Conservation (phyloP, 768 basidiomycete species). For the Calocybe indica region DNA sequence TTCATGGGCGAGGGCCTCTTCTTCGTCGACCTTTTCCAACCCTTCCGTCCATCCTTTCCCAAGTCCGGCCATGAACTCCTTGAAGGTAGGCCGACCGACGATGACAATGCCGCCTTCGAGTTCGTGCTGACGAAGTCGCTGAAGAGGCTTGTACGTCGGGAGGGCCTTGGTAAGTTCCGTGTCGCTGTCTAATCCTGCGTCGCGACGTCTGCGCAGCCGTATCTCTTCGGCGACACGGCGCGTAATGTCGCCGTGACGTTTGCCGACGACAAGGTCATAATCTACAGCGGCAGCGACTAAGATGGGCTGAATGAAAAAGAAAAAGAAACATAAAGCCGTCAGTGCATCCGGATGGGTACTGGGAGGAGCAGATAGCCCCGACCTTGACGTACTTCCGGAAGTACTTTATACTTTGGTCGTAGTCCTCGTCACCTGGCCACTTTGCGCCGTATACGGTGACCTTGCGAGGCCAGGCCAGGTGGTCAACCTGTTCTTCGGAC, state of each 20-base stretch:
- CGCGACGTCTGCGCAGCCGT: slow-evolving; percentile 60
- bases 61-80: slow-evolving; percentile 91
- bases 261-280: slow-evolving; percentile 78
- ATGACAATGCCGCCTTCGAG: slow-evolving; percentile 82
- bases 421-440: slow-evolving; percentile 95
- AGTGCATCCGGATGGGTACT: slow-evolving; percentile 6
- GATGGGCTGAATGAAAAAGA: slow-evolving; percentile 58
- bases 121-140: slow-evolving; percentile 49
- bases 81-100: slow-evolving; percentile 85
- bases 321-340: too few species aligned
- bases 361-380: slow-evolving; percentile 18
- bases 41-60: slow-evolving; percentile 79
- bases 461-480: slow-evolving; percentile 65
- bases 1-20: slow-evolving; percentile 61
- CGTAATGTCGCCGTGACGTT: slow-evolving; percentile 83
- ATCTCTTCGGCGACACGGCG: slow-evolving; percentile 69
- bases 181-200: slow-evolving; percentile 57
- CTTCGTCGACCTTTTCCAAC: slow-evolving; percentile 60
- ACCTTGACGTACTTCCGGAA: slow-evolving; percentile 99
- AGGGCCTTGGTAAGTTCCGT: slow-evolving; percentile 34
- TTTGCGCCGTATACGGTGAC: slow-evolving; percentile 83
- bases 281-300: slow-evolving; percentile 93
- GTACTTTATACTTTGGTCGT: slow-evolving; percentile 75
- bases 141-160: slow-evolving; percentile 47
- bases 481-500: slow-evolving; percentile 60